Evolutionary conservation across 2,329 filamentous ascomycete species (phyloP), one percentile per base, ranked within the genome.

Genomic region (Pseudogymnoascus sp.): DNA sequence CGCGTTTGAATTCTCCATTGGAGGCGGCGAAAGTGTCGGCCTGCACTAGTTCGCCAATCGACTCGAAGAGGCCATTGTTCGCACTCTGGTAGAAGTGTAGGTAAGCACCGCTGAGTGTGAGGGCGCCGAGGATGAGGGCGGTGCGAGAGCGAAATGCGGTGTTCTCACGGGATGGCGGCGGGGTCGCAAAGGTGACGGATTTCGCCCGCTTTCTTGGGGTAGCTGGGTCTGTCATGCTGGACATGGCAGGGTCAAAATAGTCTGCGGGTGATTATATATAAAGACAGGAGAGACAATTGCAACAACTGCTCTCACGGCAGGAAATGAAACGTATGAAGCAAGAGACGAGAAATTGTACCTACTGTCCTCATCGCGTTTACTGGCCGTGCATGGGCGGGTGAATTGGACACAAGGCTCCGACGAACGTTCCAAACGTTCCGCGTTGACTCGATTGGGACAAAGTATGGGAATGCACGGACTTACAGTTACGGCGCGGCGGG

Each of bases 331-430:
- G 29, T 35, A 55, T 7, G 49, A 55, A 55, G 49, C 29, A 55
- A 55, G 49, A 55, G 19, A 33, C 33, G 29, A 33, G 16, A 55
- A 33, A 35, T 55, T 55, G 49, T 33, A 55, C 29, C 29, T 55
- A 55, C 49, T 55, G 49, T 55, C 49, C 49, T 55, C 49, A 35
- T 21, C 16, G 49, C 29, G 10, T 16, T 55, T 55, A 55, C 49
- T 55, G 49, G 49, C 49, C 49, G 49, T 55, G 49, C 49, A n/a
- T 55, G 26, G 10, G n/a, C 23, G 23, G 39, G 26, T 16, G 23
- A 52, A 52, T 31, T 55, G 49, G 29, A 19, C 49, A 12, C 49
- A 55, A 55, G 49, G 49, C 49, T 55, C 49, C 49, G 49, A 33
- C 49, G 16, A 33, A 31, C n/a, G 8, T 52, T 29, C 7, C 6